phyloP scores from a whole-genome alignment of 2,329 filamentous ascomycete species.

The Hypoxylon sp. region DNA sequence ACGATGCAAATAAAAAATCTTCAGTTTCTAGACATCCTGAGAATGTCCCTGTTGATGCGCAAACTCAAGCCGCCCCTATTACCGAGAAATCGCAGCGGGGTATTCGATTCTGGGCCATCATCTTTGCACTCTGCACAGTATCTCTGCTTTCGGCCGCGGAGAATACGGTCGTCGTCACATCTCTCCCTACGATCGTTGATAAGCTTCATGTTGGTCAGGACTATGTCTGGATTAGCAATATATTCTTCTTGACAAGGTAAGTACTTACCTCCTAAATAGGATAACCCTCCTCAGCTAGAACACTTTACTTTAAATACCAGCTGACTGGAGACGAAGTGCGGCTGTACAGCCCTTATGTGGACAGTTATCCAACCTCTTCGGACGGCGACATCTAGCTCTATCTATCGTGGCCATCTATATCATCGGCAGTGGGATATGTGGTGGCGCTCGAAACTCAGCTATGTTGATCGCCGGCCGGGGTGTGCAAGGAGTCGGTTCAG shows the following conservation, averaged over 20 bases:
- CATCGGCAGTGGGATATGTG: conserved; percentile 56
- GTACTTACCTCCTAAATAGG: not conserved
- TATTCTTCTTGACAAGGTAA: conserved; percentile 43
- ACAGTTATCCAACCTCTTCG: conserved; percentile 57
- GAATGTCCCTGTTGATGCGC: not conserved
- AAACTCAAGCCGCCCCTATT: not conserved
- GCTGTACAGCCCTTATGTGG: conserved; percentile 56
- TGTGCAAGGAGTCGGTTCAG: conserved; percentile 54
- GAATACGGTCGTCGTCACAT: conserved; percentile 42
- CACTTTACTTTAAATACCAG: no score
- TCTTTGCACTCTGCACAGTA: conserved; percentile 33
- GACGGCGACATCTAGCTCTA: conserved; percentile 51
- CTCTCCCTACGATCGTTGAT: conserved; percentile 40
- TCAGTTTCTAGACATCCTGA: not conserved
- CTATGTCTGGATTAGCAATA: conserved; percentile 44
- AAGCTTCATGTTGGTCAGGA: conserved; percentile 37
- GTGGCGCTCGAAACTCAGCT: conserved; percentile 48
- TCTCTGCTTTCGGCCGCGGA: conserved; percentile 41
- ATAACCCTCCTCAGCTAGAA: not conserved
- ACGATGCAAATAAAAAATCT: conserved; percentile 4
- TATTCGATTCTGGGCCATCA: conserved; percentile 37
- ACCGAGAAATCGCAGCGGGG: conserved; percentile 5
- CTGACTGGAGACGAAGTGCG: conserved; percentile 37
- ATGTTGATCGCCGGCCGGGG: conserved; percentile 52
- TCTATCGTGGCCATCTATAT: conserved; percentile 52